phyloP scores from a whole-genome alignment of 75 land plant genomes.

The Pinus taeda region DNA sequence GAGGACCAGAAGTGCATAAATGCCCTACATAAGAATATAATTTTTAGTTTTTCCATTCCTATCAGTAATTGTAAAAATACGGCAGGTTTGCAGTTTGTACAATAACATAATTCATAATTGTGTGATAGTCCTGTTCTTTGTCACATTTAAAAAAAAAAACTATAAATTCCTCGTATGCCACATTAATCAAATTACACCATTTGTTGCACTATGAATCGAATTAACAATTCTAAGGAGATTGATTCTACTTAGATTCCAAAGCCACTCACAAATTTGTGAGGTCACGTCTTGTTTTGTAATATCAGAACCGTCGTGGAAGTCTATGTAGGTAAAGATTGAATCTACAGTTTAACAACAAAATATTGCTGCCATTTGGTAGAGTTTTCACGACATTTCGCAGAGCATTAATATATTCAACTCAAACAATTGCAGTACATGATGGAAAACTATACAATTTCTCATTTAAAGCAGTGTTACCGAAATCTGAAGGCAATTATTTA shows the following conservation, averaged over 20 bases:
- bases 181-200: background rate
- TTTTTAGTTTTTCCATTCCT: background rate
- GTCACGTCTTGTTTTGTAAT: background rate
- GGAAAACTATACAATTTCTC: background rate
- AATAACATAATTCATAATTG: background rate
- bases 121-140: background rate
- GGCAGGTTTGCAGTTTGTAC: background rate
- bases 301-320: background rate
- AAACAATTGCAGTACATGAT: background rate
- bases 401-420: background rate
- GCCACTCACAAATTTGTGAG: no score
- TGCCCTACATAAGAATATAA: background rate
- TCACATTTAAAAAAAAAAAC: background rate
- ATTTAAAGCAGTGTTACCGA: background rate
- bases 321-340: background rate
- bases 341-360: background rate
- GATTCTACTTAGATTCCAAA: background rate
- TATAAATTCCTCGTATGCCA: no score
- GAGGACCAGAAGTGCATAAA: slow-evolving; percentile 7
- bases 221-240: background rate
- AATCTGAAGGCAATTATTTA: background rate
- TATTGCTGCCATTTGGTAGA: background rate
- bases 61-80: background rate
- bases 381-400: background rate
- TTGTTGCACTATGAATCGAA: background rate